phyloP scores from a whole-genome alignment of 495 filamentous ascomycete species.

The Penicillium bialowiezense region DNA sequence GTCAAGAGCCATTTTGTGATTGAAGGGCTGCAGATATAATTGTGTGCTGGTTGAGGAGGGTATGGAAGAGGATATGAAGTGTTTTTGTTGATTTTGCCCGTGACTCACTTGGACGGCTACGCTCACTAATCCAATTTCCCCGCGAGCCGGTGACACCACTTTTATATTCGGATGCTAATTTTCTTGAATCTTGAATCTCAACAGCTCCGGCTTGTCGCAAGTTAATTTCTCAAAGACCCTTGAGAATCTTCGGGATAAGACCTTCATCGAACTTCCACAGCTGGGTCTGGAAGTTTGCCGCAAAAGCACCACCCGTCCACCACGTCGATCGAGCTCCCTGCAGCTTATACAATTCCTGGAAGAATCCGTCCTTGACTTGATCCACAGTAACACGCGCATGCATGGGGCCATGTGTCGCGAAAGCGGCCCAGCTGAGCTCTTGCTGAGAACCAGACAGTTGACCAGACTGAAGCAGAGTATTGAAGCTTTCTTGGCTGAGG shows the following conservation, averaged over 20 bases:
- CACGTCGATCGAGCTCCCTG: slow-evolving; percentile 40
- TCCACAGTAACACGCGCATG: slow-evolving; percentile 28
- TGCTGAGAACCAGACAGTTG: slow-evolving; percentile 14
- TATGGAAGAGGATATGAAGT: no score
- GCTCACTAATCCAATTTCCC: no score
- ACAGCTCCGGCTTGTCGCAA: no score
- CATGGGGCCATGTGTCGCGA: slow-evolving; percentile 38
- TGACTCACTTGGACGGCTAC: no score
- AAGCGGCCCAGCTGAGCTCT: slow-evolving; percentile 31
- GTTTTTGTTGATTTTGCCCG: background rate
- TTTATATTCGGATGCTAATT: no score
- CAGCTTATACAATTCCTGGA: slow-evolving; percentile 32
- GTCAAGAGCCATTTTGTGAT: slow-evolving; percentile 15
- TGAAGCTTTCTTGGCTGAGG: slow-evolving; percentile 24
- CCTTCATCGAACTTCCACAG: slow-evolving; percentile 39
- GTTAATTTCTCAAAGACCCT: slow-evolving; percentile 9
- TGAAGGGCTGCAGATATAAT: no score
- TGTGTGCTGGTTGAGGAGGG: no score
- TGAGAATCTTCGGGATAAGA: slow-evolving; percentile 22
- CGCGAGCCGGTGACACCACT: no score
- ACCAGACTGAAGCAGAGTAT: slow-evolving; percentile 27
- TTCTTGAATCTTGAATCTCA: no score
- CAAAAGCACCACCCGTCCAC: slow-evolving; percentile 41
- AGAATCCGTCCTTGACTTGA: slow-evolving; percentile 31
- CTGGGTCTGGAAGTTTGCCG: slow-evolving; percentile 35